Evolutionary conservation across 2,329 filamentous ascomycete species (phyloP).

Genomic region (Aplosporella prunicola): DNA sequence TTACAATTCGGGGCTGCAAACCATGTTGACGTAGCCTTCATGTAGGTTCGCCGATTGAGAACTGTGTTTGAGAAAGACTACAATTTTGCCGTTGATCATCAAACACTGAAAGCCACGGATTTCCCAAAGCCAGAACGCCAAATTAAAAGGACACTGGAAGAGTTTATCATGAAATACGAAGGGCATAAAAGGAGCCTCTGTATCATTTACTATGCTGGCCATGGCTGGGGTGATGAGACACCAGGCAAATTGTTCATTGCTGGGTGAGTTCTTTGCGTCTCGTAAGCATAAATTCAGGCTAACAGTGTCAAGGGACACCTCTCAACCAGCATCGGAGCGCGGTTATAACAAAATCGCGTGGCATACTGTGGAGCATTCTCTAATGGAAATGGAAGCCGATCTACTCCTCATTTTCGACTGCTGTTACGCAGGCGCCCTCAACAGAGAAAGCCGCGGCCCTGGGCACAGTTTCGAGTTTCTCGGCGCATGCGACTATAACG

Average conservation of each 20-base stretch:
- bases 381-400: constrained; percentile 12
- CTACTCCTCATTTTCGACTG: constrained; percentile 19
- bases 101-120: background rate
- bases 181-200: background rate
- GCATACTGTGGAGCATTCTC: background rate
- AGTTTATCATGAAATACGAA: background rate
- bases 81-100: background rate
- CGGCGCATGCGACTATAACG: background rate
- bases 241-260: background rate
- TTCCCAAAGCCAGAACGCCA: background rate
- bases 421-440: constrained; percentile 15
- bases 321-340: background rate
- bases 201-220: constrained; percentile 1
- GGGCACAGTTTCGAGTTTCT: constrained; percentile 1
- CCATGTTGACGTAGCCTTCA: too few relatives aligned
- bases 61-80: background rate
- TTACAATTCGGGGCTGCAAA: too few relatives aligned
- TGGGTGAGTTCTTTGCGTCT: too few relatives aligned
- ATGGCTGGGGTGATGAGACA: background rate
- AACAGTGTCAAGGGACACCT: background rate
- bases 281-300: too few relatives aligned
- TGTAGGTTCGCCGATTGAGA: background rate
- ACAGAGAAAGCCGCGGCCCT: background rate
- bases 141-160: background rate
- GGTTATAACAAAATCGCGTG: background rate